Base-by-base conservation (phyloP, 176 grass and related monocot genomes). In the Lolium multiflorum region DNA sequence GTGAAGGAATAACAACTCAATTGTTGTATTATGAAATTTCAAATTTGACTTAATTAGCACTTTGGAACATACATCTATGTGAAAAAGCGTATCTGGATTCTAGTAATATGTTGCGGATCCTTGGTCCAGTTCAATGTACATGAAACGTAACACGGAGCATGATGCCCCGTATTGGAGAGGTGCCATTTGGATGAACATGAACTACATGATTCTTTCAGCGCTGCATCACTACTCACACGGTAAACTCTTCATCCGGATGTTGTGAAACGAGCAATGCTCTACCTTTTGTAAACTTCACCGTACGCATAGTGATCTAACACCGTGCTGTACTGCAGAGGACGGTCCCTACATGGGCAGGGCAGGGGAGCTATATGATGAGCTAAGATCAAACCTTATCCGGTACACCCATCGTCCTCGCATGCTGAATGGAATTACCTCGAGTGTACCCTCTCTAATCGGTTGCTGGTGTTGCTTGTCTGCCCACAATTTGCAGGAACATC, bases 101-200 rank as follows among this genome's bases (percentile, higher is more conserved):
- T 95, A 89, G 21, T 24, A 46, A n/a, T 80, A 15, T 15, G 0
- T 24, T 80, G 35, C 4, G 57, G 4, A 59, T 79, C n/a, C 50
- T 58, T 77, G 60, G 21, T 95, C 48, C 91, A 98, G 96, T 75
- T 92, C 96, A 52, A 74, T 98, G 68, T 96, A 98, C 71, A 98
- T 98, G 96, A 98, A 95, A 74, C 90, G 83, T 20, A 98, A 98
- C 11, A 98, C 96, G 1, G 88, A 98, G 58, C 96, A 98, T 87
- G 96, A 98, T 3, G 74, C 96, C 0, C 96, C 96, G 52, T 98
- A 98, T 35, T 98, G 96, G 96, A 94, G 96, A 92, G 96, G 96
- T n/a, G 85, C 96, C 55, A 92, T 98, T 78, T 98, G 96, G 96
- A 94, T 98, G 89, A 98, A 98, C 76, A 98, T 98, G 88, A 98